phyloP scores from a whole-genome alignment of 345 rosid species.

The Passiflora organensis region DNA sequence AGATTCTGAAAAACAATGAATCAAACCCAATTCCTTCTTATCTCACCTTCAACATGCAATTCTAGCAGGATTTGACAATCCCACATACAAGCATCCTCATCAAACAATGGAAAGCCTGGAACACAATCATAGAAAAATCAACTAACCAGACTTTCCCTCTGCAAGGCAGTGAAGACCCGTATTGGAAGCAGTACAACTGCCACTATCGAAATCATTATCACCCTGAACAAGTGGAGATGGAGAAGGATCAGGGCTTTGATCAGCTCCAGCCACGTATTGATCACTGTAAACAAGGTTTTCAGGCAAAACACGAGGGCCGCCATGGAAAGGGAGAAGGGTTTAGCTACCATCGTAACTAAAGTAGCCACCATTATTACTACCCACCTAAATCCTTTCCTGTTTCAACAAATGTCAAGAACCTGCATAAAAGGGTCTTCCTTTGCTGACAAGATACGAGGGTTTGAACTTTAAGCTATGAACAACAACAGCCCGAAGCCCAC shows the following conservation, averaged over 20 bases:
- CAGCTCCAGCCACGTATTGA: slow-evolving; percentile 51
- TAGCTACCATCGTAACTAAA: too few relatives aligned
- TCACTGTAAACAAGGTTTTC: slow-evolving; percentile 37
- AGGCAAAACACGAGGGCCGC: slow-evolving; percentile 29
- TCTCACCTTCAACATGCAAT: neutral
- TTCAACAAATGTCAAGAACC: too few relatives aligned
- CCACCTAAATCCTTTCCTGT: too few relatives aligned
- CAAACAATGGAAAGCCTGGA: too few relatives aligned
- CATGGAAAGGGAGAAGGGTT: slow-evolving; percentile 23
- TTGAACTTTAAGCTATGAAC: too few relatives aligned
- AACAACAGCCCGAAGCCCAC: too few relatives aligned
- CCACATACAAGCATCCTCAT: neutral
- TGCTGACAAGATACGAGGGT: too few relatives aligned
- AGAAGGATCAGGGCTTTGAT: slow-evolving; percentile 38
- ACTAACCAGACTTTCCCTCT: slow-evolving; percentile 67
- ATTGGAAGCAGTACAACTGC: slow-evolving; percentile 54
- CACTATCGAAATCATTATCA: slow-evolving; percentile 35
- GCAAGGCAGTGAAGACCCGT: slow-evolving; percentile 50
- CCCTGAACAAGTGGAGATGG: slow-evolving; percentile 44
- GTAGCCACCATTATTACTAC: too few relatives aligned
- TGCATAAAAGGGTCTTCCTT: too few relatives aligned
- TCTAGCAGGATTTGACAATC: too few relatives aligned
- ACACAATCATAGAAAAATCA: too few relatives aligned
- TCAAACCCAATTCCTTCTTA: neutral
- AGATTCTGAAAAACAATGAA: neutral